Evolutionary conservation across 768 basidiomycete species (phyloP), one percentile per base, ranked within the genome.

Genomic region (Tubosaeta sp.): DNA sequence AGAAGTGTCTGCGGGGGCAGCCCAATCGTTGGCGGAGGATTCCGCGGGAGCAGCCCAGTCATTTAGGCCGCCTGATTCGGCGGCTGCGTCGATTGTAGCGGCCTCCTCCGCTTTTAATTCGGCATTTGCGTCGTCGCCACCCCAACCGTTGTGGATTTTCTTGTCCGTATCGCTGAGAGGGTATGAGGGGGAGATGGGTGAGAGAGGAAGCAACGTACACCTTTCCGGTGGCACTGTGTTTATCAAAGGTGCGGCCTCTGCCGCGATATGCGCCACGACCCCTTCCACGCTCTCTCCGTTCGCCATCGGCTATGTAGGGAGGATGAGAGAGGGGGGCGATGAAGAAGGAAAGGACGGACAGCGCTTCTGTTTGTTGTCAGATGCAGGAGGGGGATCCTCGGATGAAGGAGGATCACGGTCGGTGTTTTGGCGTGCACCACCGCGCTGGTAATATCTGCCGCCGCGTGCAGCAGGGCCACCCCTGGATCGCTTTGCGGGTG

Each of bases 111-210:
- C 79, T 73, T 86, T 85, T 64, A 91, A 79, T 72, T 97, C 95
- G 35, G 87, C 70, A 60, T 75, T 79, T 61, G 88, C 92, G 61
- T 94, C 90, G 58, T 94, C 91, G 38, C 88, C 91, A 58, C 95
- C 95, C 95, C 95, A 98, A 59, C 86, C 87, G 66, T 92, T 88
- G 69, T 91, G 88, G 62, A 95, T 74, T 76, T 91, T 92, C 81
- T 97, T 98, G 61, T 94, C 90, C 42, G 91, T 87, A 74, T 98
- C 95, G 69, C 91, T 94, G 29, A 57, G 12, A 52, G 44, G 50
- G 53, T 52, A 57, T 38, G n/a, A 54, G 55, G 56, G 44, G 52
- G 43, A 27, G 22, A 42, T 49, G 4, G 48, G 38, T 16, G 32
- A 29, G n/a, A 16, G 29, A 29, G 10, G 53, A 41, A 26, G 19